Evolutionary conservation across 805 yeast genomes (phyloP).

Genomic region (Tetrapisispora taiwanensis): DNA sequence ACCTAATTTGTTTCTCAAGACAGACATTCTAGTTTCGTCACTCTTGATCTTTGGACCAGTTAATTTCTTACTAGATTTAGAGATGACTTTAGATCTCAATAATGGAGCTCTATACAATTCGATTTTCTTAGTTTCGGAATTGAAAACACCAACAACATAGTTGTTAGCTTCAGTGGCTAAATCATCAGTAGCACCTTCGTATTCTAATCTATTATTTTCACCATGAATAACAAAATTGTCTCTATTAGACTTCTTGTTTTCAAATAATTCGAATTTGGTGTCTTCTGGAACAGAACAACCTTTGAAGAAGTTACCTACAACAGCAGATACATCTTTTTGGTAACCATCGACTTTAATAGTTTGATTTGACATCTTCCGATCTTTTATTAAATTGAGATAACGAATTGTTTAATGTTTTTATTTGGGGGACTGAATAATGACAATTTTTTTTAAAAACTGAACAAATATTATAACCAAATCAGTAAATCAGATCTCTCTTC

Average conservation of each 20-base stretch:
- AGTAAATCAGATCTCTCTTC: too few species aligned
- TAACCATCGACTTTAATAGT: constrained; percentile 27
- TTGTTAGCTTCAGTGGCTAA: constrained; percentile 31
- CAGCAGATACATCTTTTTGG: constrained; percentile 39
- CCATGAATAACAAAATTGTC: constrained; percentile 60
- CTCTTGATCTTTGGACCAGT: constrained; percentile 53
- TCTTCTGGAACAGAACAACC: constrained; percentile 56
- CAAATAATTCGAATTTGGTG: constrained; percentile 54
- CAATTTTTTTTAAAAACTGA: too few species aligned
- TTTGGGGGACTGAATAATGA: too few species aligned
- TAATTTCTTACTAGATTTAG: constrained; percentile 47
- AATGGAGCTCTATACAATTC: constrained; percentile 59
- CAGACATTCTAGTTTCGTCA: constrained; percentile 38
- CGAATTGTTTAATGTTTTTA: too few species aligned
- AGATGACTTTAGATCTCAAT: constrained; percentile 49
- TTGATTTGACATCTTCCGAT: neutral
- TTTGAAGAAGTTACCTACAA: constrained; percentile 68
- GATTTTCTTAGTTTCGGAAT: constrained; percentile 51
- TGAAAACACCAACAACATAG: constrained; percentile 71
- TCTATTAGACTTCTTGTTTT: constrained; percentile 27
- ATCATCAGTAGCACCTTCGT: constrained; percentile 46
- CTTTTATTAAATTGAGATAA: too few species aligned
- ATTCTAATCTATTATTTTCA: constrained; percentile 61
- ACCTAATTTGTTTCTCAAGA: constrained; percentile 77
- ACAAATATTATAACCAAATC: too few species aligned